phyloP scores from a whole-genome alignment of 352 stramenopile genomes.

The Phytophthora litchii region DNA sequence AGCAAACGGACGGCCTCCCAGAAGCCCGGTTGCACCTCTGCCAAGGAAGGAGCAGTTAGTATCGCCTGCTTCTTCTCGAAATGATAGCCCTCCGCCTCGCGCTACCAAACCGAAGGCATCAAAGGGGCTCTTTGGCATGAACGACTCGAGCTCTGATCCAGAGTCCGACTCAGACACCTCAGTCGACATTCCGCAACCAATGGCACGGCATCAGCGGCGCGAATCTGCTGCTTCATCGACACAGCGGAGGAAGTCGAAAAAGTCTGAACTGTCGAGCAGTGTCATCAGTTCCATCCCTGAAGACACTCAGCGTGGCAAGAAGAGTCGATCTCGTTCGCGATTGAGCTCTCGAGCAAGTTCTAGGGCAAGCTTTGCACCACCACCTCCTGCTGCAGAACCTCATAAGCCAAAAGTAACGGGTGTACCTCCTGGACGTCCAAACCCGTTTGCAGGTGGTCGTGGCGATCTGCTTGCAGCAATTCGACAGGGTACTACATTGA shows the following conservation, averaged over 20 bases:
- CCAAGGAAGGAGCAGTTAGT: slow-evolving; percentile 19
- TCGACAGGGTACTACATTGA: slow-evolving; percentile 64
- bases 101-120: slow-evolving; percentile 28
- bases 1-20: slow-evolving; percentile 20
- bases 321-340: slow-evolving; percentile 32
- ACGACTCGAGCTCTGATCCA: slow-evolving; percentile 61
- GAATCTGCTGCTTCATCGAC: slow-evolving; percentile 30
- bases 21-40: slow-evolving; percentile 31
- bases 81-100: slow-evolving; percentile 14
- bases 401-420: slow-evolving; percentile 41
- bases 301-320: slow-evolving; percentile 25
- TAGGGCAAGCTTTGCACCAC: slow-evolving; percentile 34
- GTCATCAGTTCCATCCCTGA: slow-evolving; percentile 19
- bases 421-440: slow-evolving; percentile 60
- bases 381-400: slow-evolving; percentile 19
- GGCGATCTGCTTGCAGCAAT: slow-evolving; percentile 83
- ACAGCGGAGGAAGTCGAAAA: slow-evolving; percentile 30
- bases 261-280: slow-evolving; percentile 34
- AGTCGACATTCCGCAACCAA: slow-evolving; percentile 33
- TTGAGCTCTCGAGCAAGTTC: slow-evolving; percentile 46
- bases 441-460: slow-evolving; percentile 68
- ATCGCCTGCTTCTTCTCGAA: slow-evolving; percentile 24
- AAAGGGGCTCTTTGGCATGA: slow-evolving; percentile 57
- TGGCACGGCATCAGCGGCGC: slow-evolving; percentile 17
- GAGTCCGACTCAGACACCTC: slow-evolving; percentile 59